phyloP scores from a whole-genome alignment of 1,284 basidiomycete species.

The Porodaedalea pini region DNA sequence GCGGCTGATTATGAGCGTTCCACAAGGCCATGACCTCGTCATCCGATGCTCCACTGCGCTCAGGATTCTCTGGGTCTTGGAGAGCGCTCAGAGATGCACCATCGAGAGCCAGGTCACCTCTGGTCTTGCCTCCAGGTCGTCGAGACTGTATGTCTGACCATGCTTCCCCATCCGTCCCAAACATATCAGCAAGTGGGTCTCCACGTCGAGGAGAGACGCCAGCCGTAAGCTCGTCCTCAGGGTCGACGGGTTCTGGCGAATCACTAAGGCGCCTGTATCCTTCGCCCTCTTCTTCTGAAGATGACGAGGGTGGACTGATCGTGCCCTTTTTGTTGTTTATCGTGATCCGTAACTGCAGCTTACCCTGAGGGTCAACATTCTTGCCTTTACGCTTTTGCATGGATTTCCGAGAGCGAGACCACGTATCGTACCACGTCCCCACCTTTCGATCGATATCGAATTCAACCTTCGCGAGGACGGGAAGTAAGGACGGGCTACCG shows the following conservation, averaged over 20 bases:
- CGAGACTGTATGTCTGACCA: conserved; percentile 57
- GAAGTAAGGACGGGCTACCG: conserved; percentile 58
- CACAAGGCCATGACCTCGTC: conserved; percentile 38
- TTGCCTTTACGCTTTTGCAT: conserved; percentile 20
- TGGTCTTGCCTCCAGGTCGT: conserved; percentile 34
- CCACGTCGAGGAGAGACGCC: conserved; percentile 7
- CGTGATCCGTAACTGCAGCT: conserved; percentile 16
- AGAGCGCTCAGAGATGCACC: conserved; percentile 42
- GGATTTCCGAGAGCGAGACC: conserved; percentile 58
- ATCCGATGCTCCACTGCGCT: conserved; percentile 26
- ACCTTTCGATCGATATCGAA: conserved; percentile 79
- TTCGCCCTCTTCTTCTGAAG: conserved; percentile 22
- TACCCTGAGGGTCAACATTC: conserved; percentile 27
- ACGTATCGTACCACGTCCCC: conserved; percentile 72
- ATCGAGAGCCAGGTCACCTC: conserved; percentile 46
- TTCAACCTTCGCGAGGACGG: conserved; percentile 83
- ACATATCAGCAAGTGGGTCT: conserved; percentile 46
- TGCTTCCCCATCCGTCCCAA: conserved; percentile 57
- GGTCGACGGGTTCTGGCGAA: conserved; percentile 27
- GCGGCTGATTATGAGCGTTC: conserved; percentile 14
- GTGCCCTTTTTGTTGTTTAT: conserved; percentile 15
- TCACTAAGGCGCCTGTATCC: conserved; percentile 37
- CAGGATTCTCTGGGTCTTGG: conserved; percentile 33
- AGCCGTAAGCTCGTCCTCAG: conserved; percentile 21
- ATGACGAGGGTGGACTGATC: conserved; percentile 8